Base-by-base conservation (phyloP, 139 green algal species). In the Pleodorina starrii region DNA sequence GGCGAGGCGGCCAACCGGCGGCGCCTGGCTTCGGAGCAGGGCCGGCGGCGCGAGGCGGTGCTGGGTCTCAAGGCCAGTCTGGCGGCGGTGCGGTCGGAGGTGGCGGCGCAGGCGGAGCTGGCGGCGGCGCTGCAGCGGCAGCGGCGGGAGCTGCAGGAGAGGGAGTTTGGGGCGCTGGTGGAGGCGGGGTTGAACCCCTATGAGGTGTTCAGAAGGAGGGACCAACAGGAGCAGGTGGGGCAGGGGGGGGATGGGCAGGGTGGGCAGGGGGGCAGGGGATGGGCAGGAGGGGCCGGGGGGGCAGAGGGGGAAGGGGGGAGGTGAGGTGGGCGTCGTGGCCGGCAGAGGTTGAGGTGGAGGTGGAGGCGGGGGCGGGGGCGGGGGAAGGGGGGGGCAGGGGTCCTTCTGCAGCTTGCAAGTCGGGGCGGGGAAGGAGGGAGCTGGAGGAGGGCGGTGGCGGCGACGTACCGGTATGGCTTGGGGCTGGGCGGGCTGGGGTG, bases 151-250 rank as follows among this genome's bases (percentile, higher is more conserved):
- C 36, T 92, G 69, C 87, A 85, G 19, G 87, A 93, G 54, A 68
- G 50, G n/a, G 91, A 93, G 84, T 93, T 93, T 43, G 72, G 88
- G 38, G 75, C 89, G 54, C 77, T 93, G 66, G 87, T 93, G 42
- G 91, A 93, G 91, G 57, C 85, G 54, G 93, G 93, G 1, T 87
- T 93, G 17, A 96, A 96, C 90, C 94, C 94, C 0, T 96, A 96
- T 66, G 92, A 95, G 90, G 89, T 96, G 6, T 93, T 94, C 82
- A 59, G 93, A 35, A 42, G 74, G 36, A 38, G 90, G 42, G 88
- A 93, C 46, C 81, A 89, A 16, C 81, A 93, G 66, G 87, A 84
- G 0, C 60, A 91, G 69, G 86, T 92, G 54, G 19, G 82, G 17
- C 63, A 25, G 3, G 66, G 76, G 11, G 76, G 40, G 42, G 19